Base-by-base conservation (phyloP, 768 basidiomycete species). In the Favolaschia claudopus region DNA sequence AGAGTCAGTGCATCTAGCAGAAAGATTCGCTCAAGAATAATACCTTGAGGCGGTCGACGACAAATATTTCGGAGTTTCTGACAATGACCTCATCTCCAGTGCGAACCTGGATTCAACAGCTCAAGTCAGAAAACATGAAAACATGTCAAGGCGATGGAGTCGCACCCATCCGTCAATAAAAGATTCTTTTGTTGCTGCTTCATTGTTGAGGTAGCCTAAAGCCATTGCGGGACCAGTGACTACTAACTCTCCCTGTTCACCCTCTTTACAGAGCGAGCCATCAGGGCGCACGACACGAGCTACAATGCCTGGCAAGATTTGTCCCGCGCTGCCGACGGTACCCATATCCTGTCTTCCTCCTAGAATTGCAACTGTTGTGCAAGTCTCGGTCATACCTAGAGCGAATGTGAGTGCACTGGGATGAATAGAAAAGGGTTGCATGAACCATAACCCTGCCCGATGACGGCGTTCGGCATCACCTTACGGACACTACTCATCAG, bases 41-140 rank as follows among this genome's bases (percentile, higher is more conserved):
- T 63, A 87, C 89, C 81, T 91, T 92, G 53, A 91, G 70, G 24
- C 91, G 84, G 69, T 92, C 91, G 13, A 92, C 84, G 25, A 92
- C 76, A 66, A 85, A 90, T 2, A 91, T 67, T 60, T 91, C 88
- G 12, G 81, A 78, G 48, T 84, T 77, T 60, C 75, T 81, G 60
- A 89, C 83, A 67, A 91, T 79, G 34, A 91, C 89, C 69, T 90
- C 88, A 66, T 91, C 89, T 1, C 89, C 89, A 0, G 88, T 91
- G 31, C 81, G 82, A 24, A 89, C 82, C 88, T 88, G 87, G 28
- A 2, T 5, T 29, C 4, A 7, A 27, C 19, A n/a, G n/a, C n/a
- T n/a, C n/a, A 7, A 25, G 38, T 60, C 37, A 60, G 37, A 42
- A 4, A 32, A 27, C 10, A 57, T 5, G 19, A 31, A 39, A 42